Conservation (phyloP, 139 green algal genomes). For the Eudorina sp. region DNA sequence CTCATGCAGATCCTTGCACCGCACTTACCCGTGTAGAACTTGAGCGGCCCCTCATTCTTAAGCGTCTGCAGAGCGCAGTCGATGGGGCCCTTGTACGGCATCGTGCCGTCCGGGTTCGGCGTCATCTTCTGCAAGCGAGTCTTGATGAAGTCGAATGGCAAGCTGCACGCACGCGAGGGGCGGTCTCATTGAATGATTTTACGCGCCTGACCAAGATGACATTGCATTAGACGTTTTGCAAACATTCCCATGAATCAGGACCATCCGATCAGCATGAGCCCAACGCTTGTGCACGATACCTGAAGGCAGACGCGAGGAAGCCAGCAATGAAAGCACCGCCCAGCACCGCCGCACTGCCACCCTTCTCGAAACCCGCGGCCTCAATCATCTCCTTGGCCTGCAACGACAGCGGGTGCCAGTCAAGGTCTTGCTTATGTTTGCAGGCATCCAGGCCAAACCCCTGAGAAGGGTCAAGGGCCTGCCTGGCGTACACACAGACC, state of each 20-base stretch:
- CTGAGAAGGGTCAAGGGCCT: too few relatives aligned
- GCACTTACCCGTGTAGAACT: slow-evolving; percentile 93
- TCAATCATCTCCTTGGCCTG: slow-evolving; percentile 94
- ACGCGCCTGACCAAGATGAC: too few relatives aligned
- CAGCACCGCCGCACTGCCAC: slow-evolving; percentile 69
- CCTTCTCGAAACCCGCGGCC: slow-evolving; percentile 79
- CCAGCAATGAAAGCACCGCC: slow-evolving; percentile 87
- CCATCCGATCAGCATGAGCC: too few relatives aligned
- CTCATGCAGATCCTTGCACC: too few relatives aligned
- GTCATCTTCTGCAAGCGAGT: slow-evolving; percentile 96
- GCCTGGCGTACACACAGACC: not conserved
- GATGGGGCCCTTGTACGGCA: slow-evolving; percentile 89
- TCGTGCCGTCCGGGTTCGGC: slow-evolving; percentile 86
- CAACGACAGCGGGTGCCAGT: not conserved
- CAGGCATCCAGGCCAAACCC: not conserved
- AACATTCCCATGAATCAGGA: too few relatives aligned
- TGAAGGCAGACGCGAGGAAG: slow-evolving; percentile 93
- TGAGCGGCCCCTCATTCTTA: slow-evolving; percentile 84
- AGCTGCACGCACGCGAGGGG: slow-evolving; percentile 48
- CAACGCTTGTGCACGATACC: too few relatives aligned
- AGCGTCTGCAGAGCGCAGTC: slow-evolving; percentile 94
- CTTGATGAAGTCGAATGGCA: slow-evolving; percentile 99
- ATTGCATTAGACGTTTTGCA: too few relatives aligned
- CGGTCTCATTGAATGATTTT: too few relatives aligned
- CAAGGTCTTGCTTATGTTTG: not conserved